Percentiles rank a stretch among this genome's conserved stretches.
Evolutionary conservation across 495 filamentous ascomycete genomes (phyloP).

Genomic region (Aspergillus nidulans): DNA sequence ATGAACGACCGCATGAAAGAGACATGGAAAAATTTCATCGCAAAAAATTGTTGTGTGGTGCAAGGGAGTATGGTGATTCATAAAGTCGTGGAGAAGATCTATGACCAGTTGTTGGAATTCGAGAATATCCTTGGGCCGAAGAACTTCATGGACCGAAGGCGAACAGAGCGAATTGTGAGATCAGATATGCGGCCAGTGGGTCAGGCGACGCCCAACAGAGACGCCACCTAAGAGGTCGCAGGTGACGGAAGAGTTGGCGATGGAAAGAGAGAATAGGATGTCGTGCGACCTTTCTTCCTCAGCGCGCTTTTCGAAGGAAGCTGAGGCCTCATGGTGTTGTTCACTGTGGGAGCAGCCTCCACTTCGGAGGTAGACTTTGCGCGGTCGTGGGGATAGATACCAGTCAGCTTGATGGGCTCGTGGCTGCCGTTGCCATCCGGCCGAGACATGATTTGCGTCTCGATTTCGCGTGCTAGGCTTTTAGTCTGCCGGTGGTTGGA

Average conservation of each 20-base stretch:
- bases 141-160: slow-evolving; percentile 6
- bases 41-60: slow-evolving; percentile 8
- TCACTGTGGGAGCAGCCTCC: slow-evolving; percentile 14
- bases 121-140: background rate
- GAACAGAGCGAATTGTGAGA: background rate
- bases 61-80: slow-evolving; percentile 12
- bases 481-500: slow-evolving; percentile 40
- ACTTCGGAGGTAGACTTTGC: slow-evolving; percentile 36
- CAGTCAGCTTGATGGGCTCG: slow-evolving; percentile 18
- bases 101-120: slow-evolving; percentile 6
- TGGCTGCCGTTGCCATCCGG: slow-evolving; percentile 24
- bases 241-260: slow-evolving; percentile 16
- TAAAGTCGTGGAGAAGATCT: slow-evolving; percentile 21
- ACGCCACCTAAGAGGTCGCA: slow-evolving; percentile 5
- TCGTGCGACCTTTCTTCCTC: slow-evolving; percentile 25
- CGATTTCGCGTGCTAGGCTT: slow-evolving; percentile 33
- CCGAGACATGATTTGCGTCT: slow-evolving; percentile 27
- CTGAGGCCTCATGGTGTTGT: slow-evolving; percentile 8
- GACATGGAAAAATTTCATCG: slow-evolving; percentile 7
- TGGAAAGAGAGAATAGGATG: slow-evolving; percentile 47
- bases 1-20: slow-evolving; percentile 3
- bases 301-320: slow-evolving; percentile 7
- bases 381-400: slow-evolving; percentile 28
- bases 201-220: background rate
- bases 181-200: background rate